phyloP scores from a whole-genome alignment of 805 yeast species.

The Zygosaccharomyces rouxii region DNA sequence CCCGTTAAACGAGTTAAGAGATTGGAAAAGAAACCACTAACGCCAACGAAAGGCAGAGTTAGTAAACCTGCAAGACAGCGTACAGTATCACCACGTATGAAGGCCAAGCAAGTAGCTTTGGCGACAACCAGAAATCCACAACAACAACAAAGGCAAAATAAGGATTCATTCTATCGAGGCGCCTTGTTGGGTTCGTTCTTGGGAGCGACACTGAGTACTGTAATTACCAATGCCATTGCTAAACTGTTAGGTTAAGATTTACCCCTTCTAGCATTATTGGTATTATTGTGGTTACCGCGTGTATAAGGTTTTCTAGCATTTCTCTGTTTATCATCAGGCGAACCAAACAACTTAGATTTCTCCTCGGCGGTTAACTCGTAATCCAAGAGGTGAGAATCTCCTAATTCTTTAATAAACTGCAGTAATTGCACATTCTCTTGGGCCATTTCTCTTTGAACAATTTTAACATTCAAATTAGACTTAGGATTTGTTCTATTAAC shows the following conservation, averaged over 20 bases:
- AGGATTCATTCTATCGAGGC: conserved; percentile 24
- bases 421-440: conserved; percentile 40
- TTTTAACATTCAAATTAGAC: conserved; percentile 35
- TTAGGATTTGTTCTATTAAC: conserved; percentile 29
- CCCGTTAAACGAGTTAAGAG: background rate
- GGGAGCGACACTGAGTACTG: conserved; percentile 29
- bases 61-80: conserved; percentile 2
- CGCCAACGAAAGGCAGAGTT: conserved; percentile 2
- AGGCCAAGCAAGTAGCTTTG: background rate
- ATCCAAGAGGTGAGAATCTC: conserved; percentile 31
- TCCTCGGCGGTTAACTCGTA: conserved; percentile 32
- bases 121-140: background rate
- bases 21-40: background rate
- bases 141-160: background rate
- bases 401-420: conserved; percentile 39
- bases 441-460: conserved; percentile 42
- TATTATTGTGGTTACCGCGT: background rate
- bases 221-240: conserved; percentile 7
- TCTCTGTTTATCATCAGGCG: conserved; percentile 7
- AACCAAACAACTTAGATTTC: conserved; percentile 32
- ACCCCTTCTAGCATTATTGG: background rate
- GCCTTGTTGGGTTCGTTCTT: conserved; percentile 30
- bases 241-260: background rate
- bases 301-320: conserved; percentile 4
- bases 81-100: background rate